Conservation (phyloP, 257 asterid genomes). For the Ballota nigra region DNA sequence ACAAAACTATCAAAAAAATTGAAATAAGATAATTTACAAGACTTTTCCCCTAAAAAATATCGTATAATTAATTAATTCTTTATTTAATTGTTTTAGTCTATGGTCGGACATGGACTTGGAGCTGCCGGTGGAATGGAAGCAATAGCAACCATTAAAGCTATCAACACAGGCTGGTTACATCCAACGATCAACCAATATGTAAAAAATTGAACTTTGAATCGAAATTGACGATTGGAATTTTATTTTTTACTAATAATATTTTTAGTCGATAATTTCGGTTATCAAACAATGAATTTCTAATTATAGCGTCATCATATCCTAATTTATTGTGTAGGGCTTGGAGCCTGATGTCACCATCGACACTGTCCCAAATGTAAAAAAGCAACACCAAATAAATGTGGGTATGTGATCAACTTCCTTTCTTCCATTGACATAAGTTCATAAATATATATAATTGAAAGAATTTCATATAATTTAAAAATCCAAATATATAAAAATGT, state of each 20-base stretch:
- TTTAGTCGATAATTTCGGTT: background rate
- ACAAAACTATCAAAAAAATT: too few relatives aligned
- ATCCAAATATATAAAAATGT: too few relatives aligned
- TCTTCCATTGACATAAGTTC: background rate
- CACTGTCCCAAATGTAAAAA: background rate
- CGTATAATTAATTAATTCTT: too few relatives aligned
- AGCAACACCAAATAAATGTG: background rate
- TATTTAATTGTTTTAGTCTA: background rate
- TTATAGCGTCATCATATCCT: too few relatives aligned
- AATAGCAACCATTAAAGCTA: background rate
- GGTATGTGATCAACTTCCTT: background rate
- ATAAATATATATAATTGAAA: too few relatives aligned
- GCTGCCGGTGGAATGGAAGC: background rate
- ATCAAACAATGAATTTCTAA: background rate
- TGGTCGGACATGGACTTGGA: background rate
- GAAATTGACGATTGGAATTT: too few relatives aligned
- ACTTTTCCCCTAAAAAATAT: too few relatives aligned
- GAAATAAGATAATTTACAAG: too few relatives aligned
- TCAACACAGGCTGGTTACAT: background rate
- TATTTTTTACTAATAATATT: too few relatives aligned
- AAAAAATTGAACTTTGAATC: background rate
- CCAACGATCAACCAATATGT: background rate
- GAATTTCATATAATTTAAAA: too few relatives aligned
- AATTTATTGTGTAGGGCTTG: background rate
- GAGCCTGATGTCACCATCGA: background rate